Evolutionary conservation across 2,329 filamentous ascomycete genomes (phyloP).

Genomic region (Zymoseptoria passerinii): DNA sequence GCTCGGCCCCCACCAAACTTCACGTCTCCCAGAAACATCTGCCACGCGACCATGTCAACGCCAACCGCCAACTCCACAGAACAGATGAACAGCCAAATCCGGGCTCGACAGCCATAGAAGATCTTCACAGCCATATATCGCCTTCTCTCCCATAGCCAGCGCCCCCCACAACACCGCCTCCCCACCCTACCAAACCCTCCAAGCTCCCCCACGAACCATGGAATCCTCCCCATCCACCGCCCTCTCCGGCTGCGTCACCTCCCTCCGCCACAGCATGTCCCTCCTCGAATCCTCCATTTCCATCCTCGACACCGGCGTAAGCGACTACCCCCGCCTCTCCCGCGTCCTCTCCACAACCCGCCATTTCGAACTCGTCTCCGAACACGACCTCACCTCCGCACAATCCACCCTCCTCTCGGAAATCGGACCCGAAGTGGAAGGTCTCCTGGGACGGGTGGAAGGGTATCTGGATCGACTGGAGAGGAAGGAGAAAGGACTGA

Average conservation of each 20-base stretch:
- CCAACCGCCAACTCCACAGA: neutral
- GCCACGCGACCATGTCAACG: neutral
- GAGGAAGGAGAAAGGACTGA: conserved; percentile 72
- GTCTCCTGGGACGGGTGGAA: conserved; percentile 72
- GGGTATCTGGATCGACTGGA: conserved; percentile 75
- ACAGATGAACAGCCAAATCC: neutral
- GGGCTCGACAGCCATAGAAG: neutral
- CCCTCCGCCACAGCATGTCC: conserved; percentile 52
- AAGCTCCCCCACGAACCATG: conserved; percentile 13
- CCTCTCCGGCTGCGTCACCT: conserved; percentile 53
- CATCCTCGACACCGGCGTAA: conserved; percentile 54
- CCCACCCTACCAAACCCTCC: neutral
- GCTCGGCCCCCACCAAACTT: neutral
- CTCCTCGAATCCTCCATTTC: conserved; percentile 55
- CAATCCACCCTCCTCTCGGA: conserved; percentile 80
- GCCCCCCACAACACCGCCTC: neutral
- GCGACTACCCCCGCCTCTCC: conserved; percentile 53
- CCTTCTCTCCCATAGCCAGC: neutral
- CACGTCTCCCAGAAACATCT: neutral
- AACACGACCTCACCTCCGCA: conserved; percentile 70
- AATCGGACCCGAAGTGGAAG: conserved; percentile 76
- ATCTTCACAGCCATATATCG: neutral
- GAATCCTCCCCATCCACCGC: conserved; percentile 29
- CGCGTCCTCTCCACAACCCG: conserved; percentile 57
- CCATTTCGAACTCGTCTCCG: conserved; percentile 87